Base-by-base conservation (phyloP, 208 protist genomes). In the Naegleria gruberi region DNA sequence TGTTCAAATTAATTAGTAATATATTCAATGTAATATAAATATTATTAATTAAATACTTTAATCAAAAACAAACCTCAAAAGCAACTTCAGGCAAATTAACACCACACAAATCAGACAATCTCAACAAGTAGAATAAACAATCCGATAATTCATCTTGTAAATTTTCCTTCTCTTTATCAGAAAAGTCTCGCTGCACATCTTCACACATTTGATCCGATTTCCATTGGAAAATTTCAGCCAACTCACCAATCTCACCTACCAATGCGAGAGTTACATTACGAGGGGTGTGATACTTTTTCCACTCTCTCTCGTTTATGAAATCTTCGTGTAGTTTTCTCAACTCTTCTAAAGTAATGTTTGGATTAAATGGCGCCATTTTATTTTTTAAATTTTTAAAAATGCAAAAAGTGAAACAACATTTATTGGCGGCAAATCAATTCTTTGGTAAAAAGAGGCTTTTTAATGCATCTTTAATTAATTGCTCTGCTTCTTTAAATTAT, bases 191-290 rank as follows among this genome's bases (percentile, higher is more conserved):
- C 57, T 92, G 26, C 23, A 90, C 90, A 47, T 46, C 19, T 81
- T 43, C 82, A 17, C 73, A n/a, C 40, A 42, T 41, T 82, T 17
- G 4, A 6, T 92, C 91, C 10, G 30, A n/a, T 89, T 77, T 91
- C 90, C 90, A 92, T 84, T 92, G 91, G 34, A 92, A 91, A 40
- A 91, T 74, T 43, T 92, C 91, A 34, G 73, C 42, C 77, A 92
- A 43, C 42, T 92, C 90, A 15, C 91, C 90, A 19, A 92, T 83
- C 55, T 92, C 91, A 30, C 74, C 89, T 0, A 65, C 51, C 44
- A 92, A 26, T 15, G 91, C 91, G 19, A 92, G 81, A 12, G 40
- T 40, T 34, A 92, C 37, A 47, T 92, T 92, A 0, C 91, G 41
- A n/a, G 91, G 91, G 7, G 44, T 87, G 89, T 92, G 91, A 65